These are phyloP conservation scores for Hypoxylon sp. DNA, from an alignment of 2,329 filamentous ascomycete species.

Conservation along the genomic window DNA sequence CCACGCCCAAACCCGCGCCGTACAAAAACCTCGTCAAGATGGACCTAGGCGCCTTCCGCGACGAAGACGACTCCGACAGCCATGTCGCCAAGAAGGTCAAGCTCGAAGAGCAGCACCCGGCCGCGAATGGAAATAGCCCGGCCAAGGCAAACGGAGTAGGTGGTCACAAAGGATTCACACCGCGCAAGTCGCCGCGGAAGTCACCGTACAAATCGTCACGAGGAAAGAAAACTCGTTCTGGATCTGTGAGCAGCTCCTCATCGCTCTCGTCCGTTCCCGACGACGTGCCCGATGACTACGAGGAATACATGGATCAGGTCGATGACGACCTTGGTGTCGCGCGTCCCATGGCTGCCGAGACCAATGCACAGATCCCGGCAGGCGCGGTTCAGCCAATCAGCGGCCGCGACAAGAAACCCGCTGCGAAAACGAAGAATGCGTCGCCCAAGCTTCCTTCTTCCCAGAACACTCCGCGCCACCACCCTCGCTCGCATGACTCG, in stretches of 20 bases:
- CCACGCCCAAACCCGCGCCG: slow-evolving; percentile 58
- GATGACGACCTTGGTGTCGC: slow-evolving; percentile 42
- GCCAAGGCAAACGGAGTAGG: slow-evolving; percentile 24
- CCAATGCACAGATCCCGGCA: slow-evolving; percentile 45
- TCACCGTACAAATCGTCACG: slow-evolving; percentile 28
- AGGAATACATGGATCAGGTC: slow-evolving; percentile 43
- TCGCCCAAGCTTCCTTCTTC: slow-evolving; percentile 43
- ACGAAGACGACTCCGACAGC: slow-evolving; percentile 35
- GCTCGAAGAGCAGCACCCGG: slow-evolving; percentile 31
- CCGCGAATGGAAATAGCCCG: slow-evolving; percentile 3
- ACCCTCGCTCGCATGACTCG: slow-evolving; percentile 38
- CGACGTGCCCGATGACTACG: slow-evolving; percentile 43
- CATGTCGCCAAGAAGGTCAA: slow-evolving; percentile 45
- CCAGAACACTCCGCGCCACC: slow-evolving; percentile 38
- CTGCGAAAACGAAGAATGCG: slow-evolving; percentile 47
- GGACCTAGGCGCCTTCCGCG: slow-evolving; percentile 43
- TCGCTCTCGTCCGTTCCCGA: slow-evolving; percentile 47
- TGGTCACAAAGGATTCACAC: slow-evolving; percentile 23
- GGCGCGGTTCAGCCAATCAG: slow-evolving; percentile 46
- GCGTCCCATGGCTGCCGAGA: slow-evolving; percentile 43
- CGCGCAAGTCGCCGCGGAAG: slow-evolving; percentile 34
- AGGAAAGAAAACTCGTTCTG: slow-evolving; percentile 39
- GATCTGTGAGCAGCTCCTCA: slow-evolving; percentile 45
- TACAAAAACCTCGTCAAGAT: slow-evolving; percentile 57
- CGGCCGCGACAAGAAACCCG: slow-evolving; percentile 44